Base-by-base conservation (phyloP, 495 filamentous ascomycete genomes). In the Penicillium pulvis region DNA sequence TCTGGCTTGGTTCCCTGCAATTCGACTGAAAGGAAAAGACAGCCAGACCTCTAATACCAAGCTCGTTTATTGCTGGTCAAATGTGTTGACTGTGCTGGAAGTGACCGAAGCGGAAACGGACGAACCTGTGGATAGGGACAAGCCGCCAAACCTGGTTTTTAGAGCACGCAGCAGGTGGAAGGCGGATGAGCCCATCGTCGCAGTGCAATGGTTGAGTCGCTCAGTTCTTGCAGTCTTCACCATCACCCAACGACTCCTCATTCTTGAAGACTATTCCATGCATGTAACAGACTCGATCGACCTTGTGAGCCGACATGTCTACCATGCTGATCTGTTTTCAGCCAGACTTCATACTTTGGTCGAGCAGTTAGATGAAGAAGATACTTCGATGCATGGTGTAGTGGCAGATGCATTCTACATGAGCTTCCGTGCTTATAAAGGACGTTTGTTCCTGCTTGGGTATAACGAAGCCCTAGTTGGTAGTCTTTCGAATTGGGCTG, bases 51-150 rank as follows among this genome's bases (percentile, higher is more conserved):
- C 77, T 2, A 75, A 79, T 45, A 76, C 76, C 1, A 98, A 97
- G 69, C 80, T 99, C n/a, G 92, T 90, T 2, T 99, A 98, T 72
- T 96, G 91, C 67, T 99, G 94, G 95, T 97, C 93, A 11, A 97
- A 97, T 66, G 85, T 98, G 30, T 77, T 99, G 56, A 97, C 93
- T 1, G 87, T 98, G 19, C 69, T 98, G 24, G 95, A 99, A 56
- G 82, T 97, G 20, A 86, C 91, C 39, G 89, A 91, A 61, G 78
- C 84, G 20, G 84, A 85, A 44, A 68, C 72, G 6, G 80, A 87
- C 2, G 87, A 90, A 30, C 78, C 86, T 57, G 79, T 77, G 42
- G 83, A 88, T 46, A 79, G 75, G 51, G 81, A 85, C 31, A 89
- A 87, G 56, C 90, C 89, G 4, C 87, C 93, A 9, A 84, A 77